These are phyloP conservation scores for Ogataea pilisensis DNA, from an alignment of 805 yeast species.

Conservation along the genomic window DNA sequence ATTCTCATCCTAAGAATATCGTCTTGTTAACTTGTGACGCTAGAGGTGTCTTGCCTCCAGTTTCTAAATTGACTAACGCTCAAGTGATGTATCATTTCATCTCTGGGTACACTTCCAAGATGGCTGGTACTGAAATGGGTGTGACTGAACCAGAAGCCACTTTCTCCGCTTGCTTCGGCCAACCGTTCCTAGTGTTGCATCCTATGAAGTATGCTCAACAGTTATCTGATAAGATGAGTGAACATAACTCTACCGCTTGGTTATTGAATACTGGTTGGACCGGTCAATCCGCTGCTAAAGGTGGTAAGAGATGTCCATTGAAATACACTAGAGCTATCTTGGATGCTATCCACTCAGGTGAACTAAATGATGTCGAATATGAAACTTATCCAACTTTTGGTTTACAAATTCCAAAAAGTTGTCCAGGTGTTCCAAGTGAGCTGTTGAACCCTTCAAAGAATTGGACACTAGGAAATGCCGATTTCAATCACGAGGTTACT, in stretches of 20 bases:
- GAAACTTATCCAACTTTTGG: slow-evolving; percentile 86
- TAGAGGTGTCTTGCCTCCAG: slow-evolving; percentile 96
- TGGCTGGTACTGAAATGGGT: slow-evolving; percentile 99
- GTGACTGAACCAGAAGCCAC: slow-evolving; percentile 98
- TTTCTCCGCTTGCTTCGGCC: slow-evolving; percentile 98
- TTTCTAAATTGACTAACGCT: slow-evolving; percentile 85
- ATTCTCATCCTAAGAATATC: slow-evolving; percentile 87
- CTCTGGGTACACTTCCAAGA: slow-evolving; percentile 97
- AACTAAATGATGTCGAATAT: slow-evolving; percentile 71
- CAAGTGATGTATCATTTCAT: slow-evolving; percentile 99
- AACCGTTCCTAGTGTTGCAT: slow-evolving; percentile 96
- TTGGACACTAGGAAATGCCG: slow-evolving; percentile 61
- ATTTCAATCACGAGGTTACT: slow-evolving; percentile 51
- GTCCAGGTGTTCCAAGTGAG: slow-evolving; percentile 78
- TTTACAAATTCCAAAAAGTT: slow-evolving; percentile 78
- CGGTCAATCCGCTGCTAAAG: slow-evolving; percentile 85
- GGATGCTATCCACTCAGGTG: slow-evolving; percentile 92
- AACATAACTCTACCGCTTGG: slow-evolving; percentile 93
- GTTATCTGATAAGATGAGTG: slow-evolving; percentile 85
- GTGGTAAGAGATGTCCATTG: slow-evolving; percentile 96
- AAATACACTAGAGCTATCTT: slow-evolving; percentile 96
- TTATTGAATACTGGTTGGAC: slow-evolving; percentile 98
- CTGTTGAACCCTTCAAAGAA: slow-evolving; percentile 81
- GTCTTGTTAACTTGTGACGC: slow-evolving; percentile 95
- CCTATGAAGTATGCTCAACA: slow-evolving; percentile 98